Percentiles rank a stretch among this genome's conserved stretches.
Evolutionary conservation across 2,329 filamentous ascomycete species (phyloP).

Genomic region (Calcarisporium arbuscula): DNA sequence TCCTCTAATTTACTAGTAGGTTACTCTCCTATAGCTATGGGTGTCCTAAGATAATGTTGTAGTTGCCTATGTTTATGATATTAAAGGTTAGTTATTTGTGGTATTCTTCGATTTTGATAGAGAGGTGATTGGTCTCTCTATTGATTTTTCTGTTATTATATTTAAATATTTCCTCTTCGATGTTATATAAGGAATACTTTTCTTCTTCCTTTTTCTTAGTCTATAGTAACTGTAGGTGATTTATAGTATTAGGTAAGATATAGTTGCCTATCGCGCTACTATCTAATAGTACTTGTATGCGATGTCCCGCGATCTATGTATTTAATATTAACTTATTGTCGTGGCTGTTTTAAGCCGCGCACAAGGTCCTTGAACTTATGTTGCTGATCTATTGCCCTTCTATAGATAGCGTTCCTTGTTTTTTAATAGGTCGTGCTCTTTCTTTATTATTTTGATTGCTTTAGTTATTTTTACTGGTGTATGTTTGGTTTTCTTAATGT

Average conservation of each 20-base stretch:
- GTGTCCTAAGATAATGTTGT: constrained; percentile 1
- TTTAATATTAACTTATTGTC: constrained; percentile 2
- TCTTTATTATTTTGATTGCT: too few species aligned
- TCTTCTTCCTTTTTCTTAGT: not conserved
- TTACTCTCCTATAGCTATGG: not conserved
- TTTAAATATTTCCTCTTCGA: not conserved
- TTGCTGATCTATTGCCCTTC: too few species aligned
- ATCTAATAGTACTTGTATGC: constrained; percentile 2
- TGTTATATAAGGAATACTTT: not conserved
- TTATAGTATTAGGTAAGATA: constrained; percentile 1
- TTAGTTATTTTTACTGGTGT: too few species aligned
- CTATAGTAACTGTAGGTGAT: constrained; percentile 4
- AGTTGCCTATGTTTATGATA: constrained; percentile 4
- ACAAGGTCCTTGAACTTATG: too few species aligned
- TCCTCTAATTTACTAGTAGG: not conserved
- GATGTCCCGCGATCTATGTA: not conserved
- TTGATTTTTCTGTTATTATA: not conserved
- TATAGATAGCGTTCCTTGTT: too few species aligned
- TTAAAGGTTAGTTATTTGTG: constrained; percentile 1
- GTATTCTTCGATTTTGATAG: constrained; percentile 1
- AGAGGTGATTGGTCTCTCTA: not conserved
- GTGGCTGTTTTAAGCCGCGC: too few species aligned
- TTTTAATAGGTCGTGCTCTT: too few species aligned
- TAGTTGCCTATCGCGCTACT: constrained; percentile 4
- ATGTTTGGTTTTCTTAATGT: too few species aligned